Percentiles rank a stretch among this genome's conserved stretches.
Evolutionary conservation across 108 stramenopile species (phyloP).

Genomic region (Craspedostauros australis): DNA sequence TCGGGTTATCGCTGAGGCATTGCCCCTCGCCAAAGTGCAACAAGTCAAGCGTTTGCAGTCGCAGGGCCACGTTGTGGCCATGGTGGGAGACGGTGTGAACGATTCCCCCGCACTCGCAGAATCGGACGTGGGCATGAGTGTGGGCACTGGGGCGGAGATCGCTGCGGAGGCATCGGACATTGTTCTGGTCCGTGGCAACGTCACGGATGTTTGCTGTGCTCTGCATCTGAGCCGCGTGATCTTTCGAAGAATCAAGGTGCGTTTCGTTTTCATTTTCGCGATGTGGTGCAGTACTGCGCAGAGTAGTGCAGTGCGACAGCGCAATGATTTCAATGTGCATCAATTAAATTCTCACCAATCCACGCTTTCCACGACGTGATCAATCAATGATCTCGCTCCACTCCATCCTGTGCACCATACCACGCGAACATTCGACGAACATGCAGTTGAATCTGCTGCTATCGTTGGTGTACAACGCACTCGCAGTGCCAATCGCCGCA

Average conservation of each 20-base stretch:
- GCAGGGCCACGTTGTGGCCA: constrained; percentile 68
- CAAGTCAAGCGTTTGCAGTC: constrained; percentile 61
- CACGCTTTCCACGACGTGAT: too few relatives aligned
- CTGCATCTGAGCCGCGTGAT: constrained; percentile 84
- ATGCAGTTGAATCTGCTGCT: constrained; percentile 39
- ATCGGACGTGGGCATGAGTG: constrained; percentile 93
- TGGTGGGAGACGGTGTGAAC: constrained; percentile 99
- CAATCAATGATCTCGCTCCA: too few relatives aligned
- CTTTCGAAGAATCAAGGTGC: constrained; percentile 85
- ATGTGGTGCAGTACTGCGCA: too few relatives aligned
- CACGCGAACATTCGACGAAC: too few relatives aligned
- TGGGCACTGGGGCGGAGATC: constrained; percentile 94
- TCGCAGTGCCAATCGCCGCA: constrained; percentile 94
- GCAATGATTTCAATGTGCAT: too few relatives aligned
- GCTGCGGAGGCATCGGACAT: constrained; percentile 95
- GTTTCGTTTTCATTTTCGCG: too few relatives aligned
- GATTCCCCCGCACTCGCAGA: constrained; percentile 93
- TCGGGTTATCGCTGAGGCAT: constrained; percentile 80
- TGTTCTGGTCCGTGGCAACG: constrained; percentile 83
- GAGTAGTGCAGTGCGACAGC: too few relatives aligned
- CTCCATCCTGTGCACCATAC: too few relatives aligned
- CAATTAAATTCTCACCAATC: too few relatives aligned
- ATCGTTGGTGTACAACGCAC: constrained; percentile 92
- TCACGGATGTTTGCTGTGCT: constrained; percentile 85
- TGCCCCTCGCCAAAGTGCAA: constrained; percentile 79